Conservation (phyloP, 2,329 filamentous ascomycete species). For the Colletotrichum navitas region DNA sequence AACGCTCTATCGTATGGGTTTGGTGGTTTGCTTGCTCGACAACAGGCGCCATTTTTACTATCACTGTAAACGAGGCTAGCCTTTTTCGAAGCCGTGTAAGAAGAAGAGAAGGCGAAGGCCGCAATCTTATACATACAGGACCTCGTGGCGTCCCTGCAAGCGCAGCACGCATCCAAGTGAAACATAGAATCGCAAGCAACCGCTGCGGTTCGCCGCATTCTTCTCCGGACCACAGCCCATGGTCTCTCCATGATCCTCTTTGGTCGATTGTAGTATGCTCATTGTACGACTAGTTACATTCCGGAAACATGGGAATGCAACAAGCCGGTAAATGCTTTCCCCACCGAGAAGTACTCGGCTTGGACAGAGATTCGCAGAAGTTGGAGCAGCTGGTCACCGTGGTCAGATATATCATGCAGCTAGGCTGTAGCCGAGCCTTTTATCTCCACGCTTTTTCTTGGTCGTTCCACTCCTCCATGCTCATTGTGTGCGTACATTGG, state of each 20-base stretch:
- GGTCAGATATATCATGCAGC: constrained; percentile 12
- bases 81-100: not conserved
- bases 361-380: not conserved
- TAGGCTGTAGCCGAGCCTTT: constrained; percentile 7
- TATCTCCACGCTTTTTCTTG: constrained; percentile 23
- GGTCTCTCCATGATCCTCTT: not conserved
- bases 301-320: not conserved
- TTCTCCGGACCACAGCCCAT: not conserved
- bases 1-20: not conserved
- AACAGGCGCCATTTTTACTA: not conserved
- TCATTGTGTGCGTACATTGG: constrained; percentile 20
- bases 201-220: not conserved
- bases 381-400: not conserved
- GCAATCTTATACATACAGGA: not conserved
- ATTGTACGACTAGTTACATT: not conserved
- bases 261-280: not conserved
- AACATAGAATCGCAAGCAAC: not conserved
- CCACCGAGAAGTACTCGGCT: constrained; percentile 25
- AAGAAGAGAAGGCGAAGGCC: not conserved
- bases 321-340: not conserved
- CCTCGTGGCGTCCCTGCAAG: not conserved
- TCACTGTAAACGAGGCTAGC: not conserved
- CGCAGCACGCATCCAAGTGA: constrained; percentile 2
- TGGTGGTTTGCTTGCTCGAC: not conserved
- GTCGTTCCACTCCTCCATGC: constrained; percentile 37